These are phyloP conservation scores for Podila minutissima DNA, from an alignment of 192 early-diverging fungal genomes.

Conservation along the genomic window DNA sequence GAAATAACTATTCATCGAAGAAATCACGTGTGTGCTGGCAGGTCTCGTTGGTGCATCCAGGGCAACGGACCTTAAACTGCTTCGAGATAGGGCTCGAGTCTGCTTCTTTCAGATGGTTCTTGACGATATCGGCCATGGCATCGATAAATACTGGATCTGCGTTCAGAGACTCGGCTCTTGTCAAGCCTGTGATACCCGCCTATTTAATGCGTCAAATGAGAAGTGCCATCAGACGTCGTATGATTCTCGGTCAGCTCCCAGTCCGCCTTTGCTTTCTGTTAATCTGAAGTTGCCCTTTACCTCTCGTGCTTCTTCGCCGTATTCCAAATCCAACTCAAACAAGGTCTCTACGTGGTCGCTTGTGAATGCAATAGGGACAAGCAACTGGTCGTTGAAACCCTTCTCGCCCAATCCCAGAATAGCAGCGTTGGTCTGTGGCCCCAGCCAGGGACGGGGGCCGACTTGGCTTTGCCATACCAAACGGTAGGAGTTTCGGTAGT, in stretches of 20 bases:
- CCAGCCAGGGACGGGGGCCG: constrained; percentile 92
- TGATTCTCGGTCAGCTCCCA: not conserved
- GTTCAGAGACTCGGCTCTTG: constrained; percentile 92
- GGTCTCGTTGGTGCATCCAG: constrained; percentile 74
- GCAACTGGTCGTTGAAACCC: constrained; percentile 82
- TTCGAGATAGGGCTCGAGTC: constrained; percentile 45
- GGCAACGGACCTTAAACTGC: constrained; percentile 77
- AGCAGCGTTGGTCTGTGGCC: constrained; percentile 86
- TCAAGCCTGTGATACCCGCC: constrained; percentile 85
- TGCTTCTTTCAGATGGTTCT: constrained; percentile 73
- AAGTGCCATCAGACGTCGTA: not conserved
- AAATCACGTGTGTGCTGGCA: constrained; percentile 72
- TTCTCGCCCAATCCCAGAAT: constrained; percentile 80
- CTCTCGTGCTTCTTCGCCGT: constrained; percentile 85
- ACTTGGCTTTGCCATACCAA: constrained; percentile 97
- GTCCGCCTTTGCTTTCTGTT: not conserved
- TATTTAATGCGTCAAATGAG: constrained; percentile 17
- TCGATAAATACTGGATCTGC: constrained; percentile 91
- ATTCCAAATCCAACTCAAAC: constrained; percentile 96
- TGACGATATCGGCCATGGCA: constrained; percentile 88
- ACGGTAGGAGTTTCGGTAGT: constrained; percentile 82
- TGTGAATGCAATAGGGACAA: constrained; percentile 96
- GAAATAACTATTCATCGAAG: constrained; percentile 45
- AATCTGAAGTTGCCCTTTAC: constrained; percentile 39
- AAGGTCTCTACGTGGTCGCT: constrained; percentile 98